Evolutionary conservation across 2,329 filamentous ascomycete genomes (phyloP).

Genomic region (Hymenoscyphus repandus): DNA sequence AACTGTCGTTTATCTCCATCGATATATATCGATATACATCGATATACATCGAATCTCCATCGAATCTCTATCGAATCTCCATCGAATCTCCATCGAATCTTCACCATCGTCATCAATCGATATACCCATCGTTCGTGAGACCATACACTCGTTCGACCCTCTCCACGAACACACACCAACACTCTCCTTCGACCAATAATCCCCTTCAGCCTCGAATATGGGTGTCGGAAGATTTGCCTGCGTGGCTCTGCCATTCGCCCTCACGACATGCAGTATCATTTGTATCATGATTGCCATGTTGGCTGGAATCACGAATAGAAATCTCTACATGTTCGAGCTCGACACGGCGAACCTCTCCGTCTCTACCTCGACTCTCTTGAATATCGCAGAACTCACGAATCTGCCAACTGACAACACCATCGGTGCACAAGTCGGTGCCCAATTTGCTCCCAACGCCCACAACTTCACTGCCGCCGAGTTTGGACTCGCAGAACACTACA

Average conservation of each 20-base stretch:
- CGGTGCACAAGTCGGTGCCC: constrained; percentile 19
- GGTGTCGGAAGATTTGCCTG: constrained; percentile 75
- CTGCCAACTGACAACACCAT: neutral
- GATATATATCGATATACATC: neutral
- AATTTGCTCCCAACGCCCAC: constrained; percentile 12
- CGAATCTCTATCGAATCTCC: neutral
- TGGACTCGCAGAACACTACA: constrained; percentile 65
- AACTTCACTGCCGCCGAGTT: constrained; percentile 56
- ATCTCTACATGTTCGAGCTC: constrained; percentile 54
- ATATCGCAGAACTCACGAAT: constrained; percentile 17
- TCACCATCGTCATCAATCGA: too few relatives aligned
- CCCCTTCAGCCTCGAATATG: constrained; percentile 40
- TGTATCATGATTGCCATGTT: constrained; percentile 56
- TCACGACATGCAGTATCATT: constrained; percentile 73
- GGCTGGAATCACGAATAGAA: constrained; percentile 50
- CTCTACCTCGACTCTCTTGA: constrained; percentile 22
- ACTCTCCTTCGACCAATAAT: neutral
- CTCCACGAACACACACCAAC: neutral
- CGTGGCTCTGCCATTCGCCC: constrained; percentile 78
- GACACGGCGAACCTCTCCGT: constrained; percentile 53
- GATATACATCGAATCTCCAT: neutral
- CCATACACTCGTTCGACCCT: constrained; percentile 3
- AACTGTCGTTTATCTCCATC: neutral
- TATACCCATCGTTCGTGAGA: too few relatives aligned
- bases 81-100: neutral